Evolutionary conservation across 257 asterid species (phyloP).

Genomic region (Forsythia suspensa): DNA sequence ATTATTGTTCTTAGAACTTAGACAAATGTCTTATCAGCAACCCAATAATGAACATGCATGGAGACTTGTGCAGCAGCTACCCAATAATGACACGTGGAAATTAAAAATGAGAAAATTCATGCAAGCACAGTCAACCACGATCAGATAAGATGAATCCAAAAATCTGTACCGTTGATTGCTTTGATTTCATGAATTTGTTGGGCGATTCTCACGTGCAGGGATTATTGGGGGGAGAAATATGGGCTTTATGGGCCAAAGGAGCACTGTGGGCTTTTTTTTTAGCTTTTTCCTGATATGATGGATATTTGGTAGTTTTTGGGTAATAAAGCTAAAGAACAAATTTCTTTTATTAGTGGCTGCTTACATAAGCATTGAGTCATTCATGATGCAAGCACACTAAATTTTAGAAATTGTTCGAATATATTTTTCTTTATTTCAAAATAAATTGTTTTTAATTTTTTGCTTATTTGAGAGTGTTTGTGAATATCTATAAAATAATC

Average conservation of each 20-base stretch:
- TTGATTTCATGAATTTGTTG: too few species aligned
- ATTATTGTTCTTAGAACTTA: too few species aligned
- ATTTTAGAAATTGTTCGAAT: neutral
- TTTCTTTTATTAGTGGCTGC: constrained; percentile 49
- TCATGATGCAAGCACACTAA: constrained; percentile 50
- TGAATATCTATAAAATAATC: too few species aligned
- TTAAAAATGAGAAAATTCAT: too few species aligned
- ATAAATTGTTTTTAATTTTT: neutral
- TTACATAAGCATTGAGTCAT: constrained; percentile 65
- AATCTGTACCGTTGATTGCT: too few species aligned
- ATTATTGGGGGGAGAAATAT: constrained; percentile 16
- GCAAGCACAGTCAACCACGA: constrained; percentile 34
- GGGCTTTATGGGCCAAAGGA: constrained; percentile 36
- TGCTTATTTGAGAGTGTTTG: too few species aligned
- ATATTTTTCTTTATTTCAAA: neutral
- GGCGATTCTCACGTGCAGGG: constrained; percentile 43
- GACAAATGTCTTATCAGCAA: too few species aligned
- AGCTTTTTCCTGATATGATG: constrained; percentile 55
- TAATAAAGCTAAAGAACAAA: constrained; percentile 45
- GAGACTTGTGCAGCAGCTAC: too few species aligned
- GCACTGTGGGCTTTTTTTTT: constrained; percentile 31
- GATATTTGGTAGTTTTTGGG: constrained; percentile 53
- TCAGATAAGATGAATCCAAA: constrained; percentile 32
- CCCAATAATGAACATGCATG: too few species aligned
- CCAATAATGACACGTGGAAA: too few species aligned